Evolutionary conservation across 192 early-diverging fungal species (phyloP), one percentile per base, ranked within the genome.

Genomic region (Gonapodya prolifera): DNA sequence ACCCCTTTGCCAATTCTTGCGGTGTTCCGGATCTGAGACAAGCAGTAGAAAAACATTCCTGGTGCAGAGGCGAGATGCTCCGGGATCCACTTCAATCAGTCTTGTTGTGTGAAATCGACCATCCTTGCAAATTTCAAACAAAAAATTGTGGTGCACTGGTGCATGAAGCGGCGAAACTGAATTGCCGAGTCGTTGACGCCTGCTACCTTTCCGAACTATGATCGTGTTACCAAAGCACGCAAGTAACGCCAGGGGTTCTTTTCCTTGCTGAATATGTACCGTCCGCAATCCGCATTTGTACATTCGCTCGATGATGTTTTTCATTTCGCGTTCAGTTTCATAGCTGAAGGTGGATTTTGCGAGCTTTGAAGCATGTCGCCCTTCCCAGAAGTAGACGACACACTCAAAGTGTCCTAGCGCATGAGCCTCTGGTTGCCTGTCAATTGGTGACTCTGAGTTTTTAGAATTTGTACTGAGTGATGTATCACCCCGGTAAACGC

Each of bases 321-420:
- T 80, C 81, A 88, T 80, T 70, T 88, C 87, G 2, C 23, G 16
- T 34, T 81, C 80, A 23, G 85, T 86, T 69, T 84, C 82, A 75
- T 87, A 83, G 32, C 82, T 80, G 77, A 88, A 88, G 1, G 84
- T 81, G 18, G 84, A 84, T 35, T 80, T 81, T 32, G 85, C 82
- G 18, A 88, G 75, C 23, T 75, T n/a, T 69, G 76, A 76, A 2
- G 82, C 78, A 0, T 69, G 33, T 0, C 76, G 34, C 2, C 87
- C 86, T 45, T 85, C 82, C 86, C 84, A 86, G 80, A 86, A 88
- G 79, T 88, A 88, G 2, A 88, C 85, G 1, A 88, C 82, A 73
- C 87, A 88, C 73, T 86, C 85, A 17, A 86, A 75, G 2, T n/a
- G 31, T 16, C 35, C 8, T 75, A 2, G 73, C n/a, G 2, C 61